Conservation (phyloP, 345 rosid genomes). For the Camelina hispida region DNA sequence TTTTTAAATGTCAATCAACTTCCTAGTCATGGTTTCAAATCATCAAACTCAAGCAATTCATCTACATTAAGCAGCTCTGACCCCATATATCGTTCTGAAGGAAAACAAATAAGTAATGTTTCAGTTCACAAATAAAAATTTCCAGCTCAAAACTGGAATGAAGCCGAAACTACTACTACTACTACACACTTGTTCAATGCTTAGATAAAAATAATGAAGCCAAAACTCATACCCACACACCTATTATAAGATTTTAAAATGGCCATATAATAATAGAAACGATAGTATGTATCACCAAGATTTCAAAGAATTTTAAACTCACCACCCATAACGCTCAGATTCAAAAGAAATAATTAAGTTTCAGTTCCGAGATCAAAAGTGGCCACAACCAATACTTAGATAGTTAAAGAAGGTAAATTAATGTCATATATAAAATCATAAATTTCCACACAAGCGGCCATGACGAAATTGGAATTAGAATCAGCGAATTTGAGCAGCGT, state of each 20-base stretch:
- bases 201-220: no score
- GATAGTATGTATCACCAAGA: background rate
- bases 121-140: background rate
- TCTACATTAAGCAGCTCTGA: slow-evolving; percentile 53
- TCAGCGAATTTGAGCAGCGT: background rate
- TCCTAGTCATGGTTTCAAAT: slow-evolving; percentile 68
- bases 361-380: no score
- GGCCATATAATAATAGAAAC: background rate
- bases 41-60: slow-evolving; percentile 75
- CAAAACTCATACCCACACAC: background rate
- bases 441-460: background rate
- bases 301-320: slow-evolving; percentile 55
- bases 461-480: background rate
- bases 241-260: background rate
- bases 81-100: slow-evolving; percentile 78
- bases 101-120: slow-evolving; percentile 7
- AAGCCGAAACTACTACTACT: background rate
- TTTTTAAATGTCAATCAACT: slow-evolving; percentile 77
- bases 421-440: background rate
- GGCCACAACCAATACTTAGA: background rate
- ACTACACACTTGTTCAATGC: no score
- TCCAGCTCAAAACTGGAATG: background rate
- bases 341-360: no score
- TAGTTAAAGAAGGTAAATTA: background rate
- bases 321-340: slow-evolving; percentile 38